phyloP scores from a whole-genome alignment of 192 early-diverging fungal species.

The Podila epigama region DNA sequence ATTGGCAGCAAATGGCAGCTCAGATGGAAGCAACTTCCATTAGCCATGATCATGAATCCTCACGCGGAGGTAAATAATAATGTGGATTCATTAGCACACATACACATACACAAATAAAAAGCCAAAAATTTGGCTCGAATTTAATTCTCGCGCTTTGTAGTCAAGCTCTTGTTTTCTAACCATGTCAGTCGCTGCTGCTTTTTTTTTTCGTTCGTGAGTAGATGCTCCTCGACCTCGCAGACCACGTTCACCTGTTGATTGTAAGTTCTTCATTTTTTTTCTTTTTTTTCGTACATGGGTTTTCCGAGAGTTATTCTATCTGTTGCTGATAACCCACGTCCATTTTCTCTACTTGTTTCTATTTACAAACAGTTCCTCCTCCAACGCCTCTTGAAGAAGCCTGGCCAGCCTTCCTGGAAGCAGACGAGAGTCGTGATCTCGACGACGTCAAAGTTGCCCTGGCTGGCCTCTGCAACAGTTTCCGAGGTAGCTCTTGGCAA shows the following conservation, averaged over 20 bases:
- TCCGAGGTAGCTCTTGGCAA: slow-evolving; percentile 9
- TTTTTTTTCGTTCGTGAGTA: too few relatives aligned
- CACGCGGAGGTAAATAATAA: not conserved
- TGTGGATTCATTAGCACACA: not conserved
- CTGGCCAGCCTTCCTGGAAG: slow-evolving; percentile 26
- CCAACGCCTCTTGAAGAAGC: slow-evolving; percentile 14
- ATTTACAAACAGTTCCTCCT: not conserved
- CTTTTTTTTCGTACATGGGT: too few relatives aligned
- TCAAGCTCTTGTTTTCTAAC: too few relatives aligned
- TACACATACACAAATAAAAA: too few relatives aligned
- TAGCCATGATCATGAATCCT: not conserved
- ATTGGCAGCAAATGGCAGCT: not conserved
- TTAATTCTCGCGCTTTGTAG: too few relatives aligned
- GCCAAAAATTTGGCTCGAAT: too few relatives aligned
- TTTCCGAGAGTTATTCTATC: too few relatives aligned
- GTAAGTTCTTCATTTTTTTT: too few relatives aligned
- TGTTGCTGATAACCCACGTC: not conserved
- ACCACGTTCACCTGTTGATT: too few relatives aligned
- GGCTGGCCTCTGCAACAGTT: slow-evolving; percentile 12
- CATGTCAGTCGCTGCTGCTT: too few relatives aligned
- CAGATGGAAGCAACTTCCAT: slow-evolving; percentile 16
- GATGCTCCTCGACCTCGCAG: too few relatives aligned
- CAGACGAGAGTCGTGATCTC: slow-evolving; percentile 26
- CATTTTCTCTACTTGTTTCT: not conserved
- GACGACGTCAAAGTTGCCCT: slow-evolving; percentile 33